A percentile compares a stretch with the other conserved stretches of the same genome.
These are phyloP conservation scores for Wickerhamiella infanticola DNA, from an alignment of 1,139 yeast genomes.

Conservation along the genomic window DNA sequence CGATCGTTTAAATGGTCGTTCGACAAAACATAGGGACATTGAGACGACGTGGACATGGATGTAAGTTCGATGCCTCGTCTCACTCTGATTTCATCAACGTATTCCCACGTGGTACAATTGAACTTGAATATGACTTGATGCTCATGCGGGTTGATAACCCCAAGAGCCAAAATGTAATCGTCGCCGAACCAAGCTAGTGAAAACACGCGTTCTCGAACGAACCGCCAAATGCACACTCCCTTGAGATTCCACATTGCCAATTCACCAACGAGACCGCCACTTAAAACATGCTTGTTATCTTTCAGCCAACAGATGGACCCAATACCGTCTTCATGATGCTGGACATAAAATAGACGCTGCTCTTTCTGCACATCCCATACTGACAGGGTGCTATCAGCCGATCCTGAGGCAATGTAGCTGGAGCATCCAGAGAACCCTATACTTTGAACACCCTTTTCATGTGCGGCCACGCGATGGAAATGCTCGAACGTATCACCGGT, in stretches of 20 bases:
- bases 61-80: slow-evolving; percentile 32
- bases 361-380: slow-evolving; percentile 46
- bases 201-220: slow-evolving; percentile 39
- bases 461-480: slow-evolving; percentile 28
- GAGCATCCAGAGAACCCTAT: slow-evolving; percentile 66
- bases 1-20: slow-evolving; percentile 57
- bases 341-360: slow-evolving; percentile 14
- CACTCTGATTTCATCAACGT: slow-evolving; percentile 1
- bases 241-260: slow-evolving; percentile 44
- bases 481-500: slow-evolving; percentile 31
- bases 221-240: slow-evolving; percentile 28
- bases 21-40: slow-evolving; percentile 36
- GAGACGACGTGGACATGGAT: slow-evolving; percentile 33
- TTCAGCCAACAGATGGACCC: slow-evolving; percentile 73
- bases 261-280: slow-evolving; percentile 62
- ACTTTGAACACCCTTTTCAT: slow-evolving; percentile 47
- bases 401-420: slow-evolving; percentile 47
- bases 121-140: slow-evolving; percentile 2
- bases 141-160: slow-evolving; percentile 15
- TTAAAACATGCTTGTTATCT: slow-evolving; percentile 40
- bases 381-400: slow-evolving; percentile 49
- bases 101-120: slow-evolving; percentile 1
- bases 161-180: slow-evolving; percentile 46
- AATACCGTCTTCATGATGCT: slow-evolving; percentile 23
- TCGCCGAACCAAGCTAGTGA: slow-evolving; percentile 55